These are phyloP conservation scores for Ganoderma lucidum DNA, from an alignment of 1,284 basidiomycete species.

Conservation along the genomic window DNA sequence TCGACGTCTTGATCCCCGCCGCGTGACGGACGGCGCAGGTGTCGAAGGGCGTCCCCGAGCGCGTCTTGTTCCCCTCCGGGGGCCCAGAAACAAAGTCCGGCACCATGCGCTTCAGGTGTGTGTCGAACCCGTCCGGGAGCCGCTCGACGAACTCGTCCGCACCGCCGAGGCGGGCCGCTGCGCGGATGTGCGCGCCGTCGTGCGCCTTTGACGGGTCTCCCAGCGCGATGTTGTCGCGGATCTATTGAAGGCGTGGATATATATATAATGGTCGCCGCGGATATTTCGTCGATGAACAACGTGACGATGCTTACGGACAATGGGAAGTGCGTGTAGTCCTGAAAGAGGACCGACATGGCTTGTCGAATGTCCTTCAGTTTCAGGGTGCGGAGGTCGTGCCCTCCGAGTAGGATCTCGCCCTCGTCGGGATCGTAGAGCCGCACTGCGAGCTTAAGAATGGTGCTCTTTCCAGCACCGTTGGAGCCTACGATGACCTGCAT, in stretches of 20 bases:
- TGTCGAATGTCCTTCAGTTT: conserved; percentile 70
- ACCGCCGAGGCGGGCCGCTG: conserved; percentile 76
- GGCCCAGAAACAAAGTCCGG: conserved; percentile 67
- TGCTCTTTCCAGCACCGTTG: conserved; percentile 83
- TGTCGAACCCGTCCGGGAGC: conserved; percentile 72
- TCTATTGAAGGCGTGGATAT: conserved; percentile 46
- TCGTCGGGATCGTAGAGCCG: conserved; percentile 74
- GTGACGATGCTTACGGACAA: conserved; percentile 59
- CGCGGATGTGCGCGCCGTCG: conserved; percentile 57
- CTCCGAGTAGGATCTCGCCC: conserved; percentile 74
- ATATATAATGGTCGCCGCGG: neutral
- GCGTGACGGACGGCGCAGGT: conserved; percentile 55
- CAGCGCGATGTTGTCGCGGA: conserved; percentile 78
- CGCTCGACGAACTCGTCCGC: conserved; percentile 68
- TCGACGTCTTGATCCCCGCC: conserved; percentile 47
- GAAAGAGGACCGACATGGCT: conserved; percentile 76
- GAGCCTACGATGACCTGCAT: conserved; percentile 68
- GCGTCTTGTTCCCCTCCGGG: conserved; percentile 65
- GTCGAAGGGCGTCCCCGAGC: conserved; percentile 68
- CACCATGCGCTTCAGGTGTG: conserved; percentile 76
- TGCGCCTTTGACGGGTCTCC: conserved; percentile 66
- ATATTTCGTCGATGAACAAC: neutral
- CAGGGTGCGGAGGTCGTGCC: conserved; percentile 64
- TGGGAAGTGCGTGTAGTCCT: conserved; percentile 82
- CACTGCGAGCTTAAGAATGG: conserved; percentile 75